These are phyloP conservation scores for Neobulgaria alba DNA, from an alignment of 2,329 filamentous ascomycete genomes.

Conservation along the genomic window DNA sequence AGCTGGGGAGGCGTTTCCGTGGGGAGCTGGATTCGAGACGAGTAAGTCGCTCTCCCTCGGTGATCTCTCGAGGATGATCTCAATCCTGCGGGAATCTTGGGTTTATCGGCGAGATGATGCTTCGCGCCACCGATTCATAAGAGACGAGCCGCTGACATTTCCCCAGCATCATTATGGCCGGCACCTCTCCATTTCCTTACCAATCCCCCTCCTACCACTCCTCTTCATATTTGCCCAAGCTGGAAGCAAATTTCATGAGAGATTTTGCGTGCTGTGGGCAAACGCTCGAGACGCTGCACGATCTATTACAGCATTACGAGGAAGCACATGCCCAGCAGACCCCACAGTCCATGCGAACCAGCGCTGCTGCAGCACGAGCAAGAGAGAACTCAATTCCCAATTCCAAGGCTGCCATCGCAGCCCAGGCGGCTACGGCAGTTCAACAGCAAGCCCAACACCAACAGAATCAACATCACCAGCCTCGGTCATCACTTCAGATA, in stretches of 20 bases:
- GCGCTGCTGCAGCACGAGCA: conserved; percentile 33
- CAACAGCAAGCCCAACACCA: conserved; percentile 40
- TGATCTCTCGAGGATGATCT: conserved; percentile 8
- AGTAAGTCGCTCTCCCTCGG: conserved; percentile 56
- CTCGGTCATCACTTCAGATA: conserved; percentile 23
- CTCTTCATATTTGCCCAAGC: conserved; percentile 89
- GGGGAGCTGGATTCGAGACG: conserved; percentile 93
- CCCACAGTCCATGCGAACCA: conserved; percentile 36
- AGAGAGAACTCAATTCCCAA: conserved; percentile 35
- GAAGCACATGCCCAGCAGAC: conserved; percentile 77
- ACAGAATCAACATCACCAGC: conserved; percentile 15
- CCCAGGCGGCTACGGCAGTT: conserved; percentile 30
- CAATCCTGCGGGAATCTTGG: background rate
- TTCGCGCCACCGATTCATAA: conserved; percentile 17
- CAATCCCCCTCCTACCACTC: conserved; percentile 95
- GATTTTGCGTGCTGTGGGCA: conserved; percentile 94
- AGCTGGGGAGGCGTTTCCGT: conserved; percentile 96
- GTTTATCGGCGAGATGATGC: conserved; percentile 4
- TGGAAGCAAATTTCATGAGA: conserved; percentile 96
- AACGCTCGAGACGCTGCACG: conserved; percentile 83
- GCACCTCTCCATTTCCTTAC: conserved; percentile 85
- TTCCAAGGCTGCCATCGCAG: conserved; percentile 36
- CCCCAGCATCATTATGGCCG: conserved; percentile 82
- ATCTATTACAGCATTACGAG: conserved; percentile 93
- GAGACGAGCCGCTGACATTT: conserved; percentile 14